Evolutionary conservation across 164 flowering plant species (phyloP).

Genomic region (Nelumbo lutea): DNA sequence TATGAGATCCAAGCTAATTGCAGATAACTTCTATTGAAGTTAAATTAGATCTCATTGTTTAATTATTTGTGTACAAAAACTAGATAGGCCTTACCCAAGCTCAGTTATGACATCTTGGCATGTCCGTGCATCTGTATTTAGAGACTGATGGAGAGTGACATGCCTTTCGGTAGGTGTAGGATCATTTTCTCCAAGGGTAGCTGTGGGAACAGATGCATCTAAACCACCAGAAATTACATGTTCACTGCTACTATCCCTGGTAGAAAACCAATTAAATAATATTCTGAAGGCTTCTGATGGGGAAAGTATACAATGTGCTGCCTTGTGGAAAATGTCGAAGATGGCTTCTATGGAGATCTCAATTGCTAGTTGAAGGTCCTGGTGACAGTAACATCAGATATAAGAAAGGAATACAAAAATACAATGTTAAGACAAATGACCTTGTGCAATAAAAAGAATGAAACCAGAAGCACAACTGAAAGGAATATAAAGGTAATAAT

Average conservation of each 20-base stretch:
- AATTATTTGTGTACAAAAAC: not conserved
- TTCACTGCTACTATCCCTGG: conserved; percentile 12
- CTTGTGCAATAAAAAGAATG: not conserved
- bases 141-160: conserved; percentile 39
- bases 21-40: too few species aligned
- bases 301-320: conserved; percentile 66
- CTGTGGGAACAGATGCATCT: conserved; percentile 38
- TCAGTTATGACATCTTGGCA: conserved; percentile 96
- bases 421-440: too few species aligned
- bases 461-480: not conserved
- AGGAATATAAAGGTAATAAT: not conserved
- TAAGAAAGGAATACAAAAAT: conserved; percentile 4
- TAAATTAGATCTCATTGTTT: too few species aligned
- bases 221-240: conserved; percentile 18
- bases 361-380: conserved; percentile 92
- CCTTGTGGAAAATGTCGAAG: conserved; percentile 79
- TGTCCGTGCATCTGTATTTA: conserved; percentile 92
- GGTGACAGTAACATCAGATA: conserved; percentile 16
- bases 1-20: not conserved
- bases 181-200: conserved; percentile 67
- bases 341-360: conserved; percentile 82
- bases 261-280: conserved; percentile 41
- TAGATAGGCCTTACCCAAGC: conserved; percentile 61
- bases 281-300: conserved; percentile 47
- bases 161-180: conserved; percentile 66